Base-by-base conservation (phyloP, 1,284 basidiomycete species). In the Wolfiporia cocos region DNA sequence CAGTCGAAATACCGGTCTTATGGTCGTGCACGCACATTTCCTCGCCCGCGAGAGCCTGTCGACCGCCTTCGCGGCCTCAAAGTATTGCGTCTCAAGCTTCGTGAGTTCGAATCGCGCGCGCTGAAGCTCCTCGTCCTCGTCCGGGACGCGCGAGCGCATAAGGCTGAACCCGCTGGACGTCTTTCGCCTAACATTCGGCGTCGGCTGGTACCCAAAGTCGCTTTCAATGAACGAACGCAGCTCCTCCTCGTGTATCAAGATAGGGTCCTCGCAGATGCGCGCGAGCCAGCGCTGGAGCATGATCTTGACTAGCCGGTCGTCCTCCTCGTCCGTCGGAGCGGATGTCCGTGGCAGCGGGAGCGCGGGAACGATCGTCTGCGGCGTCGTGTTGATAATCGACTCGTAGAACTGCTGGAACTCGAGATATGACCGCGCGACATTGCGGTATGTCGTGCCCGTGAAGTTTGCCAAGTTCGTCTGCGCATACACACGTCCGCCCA, bases 351-450 rank as follows among this genome's bases (percentile, higher is more conserved):
- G 79, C 17, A 95, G 73, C 1, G 93, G 92, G 10, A 96, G 73
- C 3, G 93, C 93, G 11, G 93, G 89, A 11, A 95, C 74, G 53
- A 96, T 94, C 11, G 91, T 93, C 55, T 93, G 91, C 0, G 91
- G 90, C 58, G 87, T 91, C 61, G 77, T 87, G 52, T 82, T 74
- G 22, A 89, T 76, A 49, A 91, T 73, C 46, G 90, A 74, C 46
- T 95, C 92, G 54, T 91, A 89, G 62, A 95, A 91, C 51, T 89
- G 82, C 63, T 93, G 88, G 63, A 93, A 93, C 63, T 95, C 92
- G 54, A 83, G 66, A 57, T 94, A 95, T 35, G 91, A 92, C 46
- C 92, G 80, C 43, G 91, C 92, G 42, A 93, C 83, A 61, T 94
- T 95, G 50, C 89, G 79, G 61, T 94, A 95, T 34, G 90, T 81